Base-by-base conservation (phyloP, 192 early-diverging fungal species). In the Coemansia sp. region DNA sequence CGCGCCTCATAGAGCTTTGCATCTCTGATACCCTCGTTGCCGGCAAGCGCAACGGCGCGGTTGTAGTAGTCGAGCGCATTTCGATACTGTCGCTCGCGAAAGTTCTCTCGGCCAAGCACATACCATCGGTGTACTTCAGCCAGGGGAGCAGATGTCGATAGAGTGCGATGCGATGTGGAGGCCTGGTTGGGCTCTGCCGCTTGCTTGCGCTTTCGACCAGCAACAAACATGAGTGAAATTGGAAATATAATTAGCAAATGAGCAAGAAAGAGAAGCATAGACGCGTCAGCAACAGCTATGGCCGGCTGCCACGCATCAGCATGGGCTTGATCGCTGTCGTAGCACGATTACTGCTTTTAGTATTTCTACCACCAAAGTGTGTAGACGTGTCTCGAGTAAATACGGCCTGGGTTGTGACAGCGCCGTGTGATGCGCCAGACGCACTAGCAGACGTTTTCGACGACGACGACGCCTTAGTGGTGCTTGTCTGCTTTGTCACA, bases 21-120 rank as follows among this genome's bases (percentile, higher is more conserved):
- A 11, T 71, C 47, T 32, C 42, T 38, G 23, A 71, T 4, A 16
- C 61, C 58, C n/a, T 70, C 74, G 23, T 76, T 74, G 16, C 21
- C 43, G 6, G 79, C 70, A 23, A 70, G 50, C 1, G 79, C 74
- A 1, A 76, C 53, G 9, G 71, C 70, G n/a, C 79, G 63, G 66
- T 82, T 76, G 68, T 55, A 64, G 67, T 69, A 71, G 66, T 76
- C 71, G 21, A 76, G 49, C 1, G 79, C 74, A 4, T 35, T 50
- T 46, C 74, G 70, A 53, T 76, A 68, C 42, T 70, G 71, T 26
- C 66, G 64, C 44, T 67, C 59, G 26, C 68, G 61, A 10, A 68
- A 21, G 44, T 71, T 82, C 43, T 76, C 74, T 19, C 30, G n/a
- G 16, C 74, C 79, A 21, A 75, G 60, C 37, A 17, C 21, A 26